A percentile compares a stretch with the other conserved stretches of the same genome.
Conservation (phyloP, 495 filamentous ascomycete genomes). For the Astrothelium macrocarpum region DNA sequence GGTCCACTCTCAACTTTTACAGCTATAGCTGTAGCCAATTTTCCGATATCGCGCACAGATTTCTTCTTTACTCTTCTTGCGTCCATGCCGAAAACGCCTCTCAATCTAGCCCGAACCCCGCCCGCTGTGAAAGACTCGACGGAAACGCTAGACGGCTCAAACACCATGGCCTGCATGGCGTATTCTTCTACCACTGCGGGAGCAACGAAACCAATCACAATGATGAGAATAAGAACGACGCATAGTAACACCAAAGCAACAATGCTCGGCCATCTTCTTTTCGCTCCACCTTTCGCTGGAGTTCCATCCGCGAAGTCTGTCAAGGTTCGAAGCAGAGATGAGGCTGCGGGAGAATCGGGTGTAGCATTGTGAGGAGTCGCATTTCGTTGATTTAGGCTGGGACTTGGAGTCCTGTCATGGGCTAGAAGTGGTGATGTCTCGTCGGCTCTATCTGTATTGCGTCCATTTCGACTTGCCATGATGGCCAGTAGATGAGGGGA, state of each 20-base stretch:
- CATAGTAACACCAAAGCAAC: constrained; percentile 44
- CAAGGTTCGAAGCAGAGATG: not conserved
- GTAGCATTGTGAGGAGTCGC: not conserved
- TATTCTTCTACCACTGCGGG: constrained; percentile 77
- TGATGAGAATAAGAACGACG: constrained; percentile 41
- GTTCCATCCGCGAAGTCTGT: not conserved
- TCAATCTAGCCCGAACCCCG: constrained; percentile 67
- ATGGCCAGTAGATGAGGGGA: not conserved
- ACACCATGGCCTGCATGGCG: constrained; percentile 66
- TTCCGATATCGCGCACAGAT: constrained; percentile 62
- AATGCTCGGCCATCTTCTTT: constrained; percentile 48
- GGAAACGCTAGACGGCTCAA: constrained; percentile 71
- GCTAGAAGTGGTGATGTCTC: not conserved
- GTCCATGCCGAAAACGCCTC: constrained; percentile 72
- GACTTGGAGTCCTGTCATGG: not conserved
- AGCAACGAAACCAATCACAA: constrained; percentile 59
- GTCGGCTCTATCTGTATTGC: constrained; percentile 1
- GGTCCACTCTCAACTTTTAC: constrained; percentile 57
- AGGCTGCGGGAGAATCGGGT: not conserved
- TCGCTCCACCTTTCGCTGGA: not conserved
- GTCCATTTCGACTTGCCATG: not conserved
- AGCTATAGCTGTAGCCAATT: constrained; percentile 72
- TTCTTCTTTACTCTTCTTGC: constrained; percentile 59
- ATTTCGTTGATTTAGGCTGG: not conserved
- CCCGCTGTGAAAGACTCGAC: constrained; percentile 69